Base-by-base conservation (phyloP, 805 yeast genomes). In the Tetrapisispora pingtungensis region DNA sequence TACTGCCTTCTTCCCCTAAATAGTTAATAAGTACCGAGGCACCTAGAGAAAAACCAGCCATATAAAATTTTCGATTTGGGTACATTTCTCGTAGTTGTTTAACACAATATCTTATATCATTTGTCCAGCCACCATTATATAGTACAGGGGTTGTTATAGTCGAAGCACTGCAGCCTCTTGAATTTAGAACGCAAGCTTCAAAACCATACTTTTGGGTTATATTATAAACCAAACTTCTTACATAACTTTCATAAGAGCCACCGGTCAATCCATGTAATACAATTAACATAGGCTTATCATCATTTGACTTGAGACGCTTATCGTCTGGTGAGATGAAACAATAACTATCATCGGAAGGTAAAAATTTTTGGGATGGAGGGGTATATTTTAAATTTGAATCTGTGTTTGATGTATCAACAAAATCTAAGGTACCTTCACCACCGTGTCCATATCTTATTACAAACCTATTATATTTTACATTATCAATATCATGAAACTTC, bases 1-100 rank as follows among this genome's bases (percentile, higher is more conserved):
- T 56, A 1, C 65, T 71, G 10, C 74, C 76, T 51, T 78, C 79
- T 55, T 77, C 81, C 10, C 88, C 90, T 18, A 85, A 58, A 59
- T 79, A 85, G 57, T 85, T 86, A 26, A 83, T 72, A 47, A 84
- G 66, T 28, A 85, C 71, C 3, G 80, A 72, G 0, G 83, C 89
- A 2, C 95, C 95, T 43, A 85, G 71, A n/a, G 89, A 81, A 55
- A 80, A 81, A 3, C 95, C 95, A n/a, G 76, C 77, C 28, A 80
- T 72, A 55, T 74, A 80, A 46, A 83, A 75, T n/a, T 85, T 75
- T 42, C 80, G 65, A 42, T 71, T 64, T 1, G 94, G 90, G 57
- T 70, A 81, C 40, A 66, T 58, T 36, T 48, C 46, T 35, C 71
- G 66, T 51, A 85, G 61, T 28, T 73, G 72, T 41, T 70, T 62